phyloP scores from a whole-genome alignment of 345 rosid genomes.

The Cardamine resedifolia region DNA sequence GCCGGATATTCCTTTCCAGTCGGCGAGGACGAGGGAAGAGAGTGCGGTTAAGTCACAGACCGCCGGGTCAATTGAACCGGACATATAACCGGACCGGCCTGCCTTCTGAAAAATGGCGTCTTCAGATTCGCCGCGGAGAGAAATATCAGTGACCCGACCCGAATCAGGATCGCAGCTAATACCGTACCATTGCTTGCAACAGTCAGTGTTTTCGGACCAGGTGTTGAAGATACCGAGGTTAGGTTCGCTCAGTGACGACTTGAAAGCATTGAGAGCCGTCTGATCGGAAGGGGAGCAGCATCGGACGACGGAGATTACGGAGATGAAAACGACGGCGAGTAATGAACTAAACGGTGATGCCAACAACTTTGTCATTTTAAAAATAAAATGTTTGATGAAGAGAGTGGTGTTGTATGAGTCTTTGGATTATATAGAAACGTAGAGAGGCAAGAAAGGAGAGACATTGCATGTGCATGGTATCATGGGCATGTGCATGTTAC shows the following conservation, averaged over 20 bases:
- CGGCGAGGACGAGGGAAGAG: slow-evolving; percentile 62
- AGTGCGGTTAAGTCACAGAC: slow-evolving; percentile 71
- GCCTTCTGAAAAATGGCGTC: slow-evolving; percentile 74
- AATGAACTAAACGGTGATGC: slow-evolving; percentile 33
- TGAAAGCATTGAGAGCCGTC: slow-evolving; percentile 57
- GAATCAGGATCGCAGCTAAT: slow-evolving; percentile 73
- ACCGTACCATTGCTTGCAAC: slow-evolving; percentile 81
- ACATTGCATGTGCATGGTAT: slow-evolving; percentile 43
- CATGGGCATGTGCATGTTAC: slow-evolving; percentile 39
- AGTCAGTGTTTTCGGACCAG: slow-evolving; percentile 60
- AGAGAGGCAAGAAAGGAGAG: slow-evolving; percentile 8
- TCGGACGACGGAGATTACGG: slow-evolving; percentile 37
- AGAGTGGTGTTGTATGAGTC: slow-evolving; percentile 22
- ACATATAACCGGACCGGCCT: slow-evolving; percentile 79
- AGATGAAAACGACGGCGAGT: slow-evolving; percentile 33
- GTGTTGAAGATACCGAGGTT: slow-evolving; percentile 73
- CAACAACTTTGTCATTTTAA: slow-evolving; percentile 26
- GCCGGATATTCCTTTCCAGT: slow-evolving; percentile 87
- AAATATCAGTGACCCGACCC: slow-evolving; percentile 67
- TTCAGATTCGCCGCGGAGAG: slow-evolving; percentile 91
- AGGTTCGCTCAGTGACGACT: slow-evolving; percentile 65
- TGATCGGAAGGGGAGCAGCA: slow-evolving; percentile 61
- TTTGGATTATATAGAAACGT: slow-evolving; percentile 34
- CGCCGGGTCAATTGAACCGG: slow-evolving; percentile 76
- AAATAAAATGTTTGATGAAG: slow-evolving; percentile 12